These are phyloP conservation scores for Elongisporangium prolatum DNA, from an alignment of 352 stramenopile genomes.

Conservation along the genomic window DNA sequence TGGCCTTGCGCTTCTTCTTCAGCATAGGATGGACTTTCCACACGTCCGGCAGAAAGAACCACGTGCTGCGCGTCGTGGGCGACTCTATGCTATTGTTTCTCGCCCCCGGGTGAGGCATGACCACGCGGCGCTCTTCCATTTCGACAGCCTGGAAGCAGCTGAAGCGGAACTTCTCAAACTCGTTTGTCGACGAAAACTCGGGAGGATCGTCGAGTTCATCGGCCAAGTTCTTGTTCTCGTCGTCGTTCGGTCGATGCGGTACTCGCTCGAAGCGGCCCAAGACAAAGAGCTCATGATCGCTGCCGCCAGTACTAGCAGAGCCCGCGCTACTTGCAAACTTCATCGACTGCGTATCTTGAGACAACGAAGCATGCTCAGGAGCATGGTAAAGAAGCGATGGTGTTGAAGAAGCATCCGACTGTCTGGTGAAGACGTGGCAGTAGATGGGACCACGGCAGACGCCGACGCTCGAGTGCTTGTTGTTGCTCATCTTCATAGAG, in stretches of 20 bases:
- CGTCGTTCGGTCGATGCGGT: constrained; percentile 37
- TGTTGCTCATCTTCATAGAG: constrained; percentile 89
- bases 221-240: constrained; percentile 35
- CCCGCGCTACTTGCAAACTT: constrained; percentile 45
- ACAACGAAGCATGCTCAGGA: not conserved
- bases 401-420: constrained; percentile 9
- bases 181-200: constrained; percentile 30
- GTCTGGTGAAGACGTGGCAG: constrained; percentile 55
- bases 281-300: constrained; percentile 59
- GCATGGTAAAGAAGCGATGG: not conserved
- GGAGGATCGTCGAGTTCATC: constrained; percentile 39
- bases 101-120: constrained; percentile 12
- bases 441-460: constrained; percentile 80
- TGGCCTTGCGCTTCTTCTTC: constrained; percentile 88
- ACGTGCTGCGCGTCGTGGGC: constrained; percentile 43
- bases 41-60: constrained; percentile 84
- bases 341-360: constrained; percentile 15
- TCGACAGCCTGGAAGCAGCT: constrained; percentile 77
- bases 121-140: constrained; percentile 63
- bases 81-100: constrained; percentile 1
- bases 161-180: constrained; percentile 76
- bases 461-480: constrained; percentile 80
- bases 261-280: constrained; percentile 79
- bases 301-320: constrained; percentile 30
- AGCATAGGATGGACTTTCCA: constrained; percentile 88